Evolutionary conservation across 208 protist genomes (phyloP).

Genomic region (Leptomonas pyrrhocoris): DNA sequence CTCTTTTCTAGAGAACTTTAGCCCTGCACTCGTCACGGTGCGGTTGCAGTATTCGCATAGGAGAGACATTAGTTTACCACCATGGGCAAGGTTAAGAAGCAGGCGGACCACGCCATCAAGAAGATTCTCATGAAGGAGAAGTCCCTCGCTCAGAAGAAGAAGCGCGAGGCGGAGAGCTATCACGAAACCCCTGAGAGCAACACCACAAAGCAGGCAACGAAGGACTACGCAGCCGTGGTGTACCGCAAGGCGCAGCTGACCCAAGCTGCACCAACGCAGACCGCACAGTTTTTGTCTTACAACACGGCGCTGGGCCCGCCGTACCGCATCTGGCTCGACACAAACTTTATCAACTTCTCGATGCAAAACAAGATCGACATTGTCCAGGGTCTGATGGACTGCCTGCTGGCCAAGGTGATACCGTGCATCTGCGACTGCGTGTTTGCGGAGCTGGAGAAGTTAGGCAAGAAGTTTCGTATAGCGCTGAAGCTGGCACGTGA

Average conservation of each 20-base stretch:
- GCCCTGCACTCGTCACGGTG: not conserved
- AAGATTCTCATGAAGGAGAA: constrained; percentile 93
- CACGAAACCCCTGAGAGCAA: constrained; percentile 41
- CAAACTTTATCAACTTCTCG: constrained; percentile 99
- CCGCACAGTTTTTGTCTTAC: constrained; percentile 97
- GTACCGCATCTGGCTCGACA: constrained; percentile 99
- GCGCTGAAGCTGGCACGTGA: constrained; percentile 96
- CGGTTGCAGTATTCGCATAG: too few relatives aligned
- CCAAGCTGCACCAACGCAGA: constrained; percentile 55
- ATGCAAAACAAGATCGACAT: constrained; percentile 99
- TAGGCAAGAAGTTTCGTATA: constrained; percentile 96
- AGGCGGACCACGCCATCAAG: constrained; percentile 83
- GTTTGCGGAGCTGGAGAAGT: constrained; percentile 99
- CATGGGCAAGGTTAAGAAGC: constrained; percentile 83
- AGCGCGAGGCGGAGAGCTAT: constrained; percentile 85
- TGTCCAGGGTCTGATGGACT: constrained; percentile 98
- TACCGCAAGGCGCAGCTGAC: constrained; percentile 75
- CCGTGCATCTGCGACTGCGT: constrained; percentile 99
- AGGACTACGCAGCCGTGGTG: constrained; percentile 70
- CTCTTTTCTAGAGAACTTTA: not conserved
- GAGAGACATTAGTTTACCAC: too few relatives aligned
- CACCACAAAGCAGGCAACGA: constrained; percentile 46
- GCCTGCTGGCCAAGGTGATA: constrained; percentile 98
- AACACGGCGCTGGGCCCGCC: constrained; percentile 98
- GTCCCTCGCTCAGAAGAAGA: constrained; percentile 80